These are phyloP conservation scores for Zoysia matrella DNA, from an alignment of 202 grass and related monocot species.

Conservation along the genomic window DNA sequence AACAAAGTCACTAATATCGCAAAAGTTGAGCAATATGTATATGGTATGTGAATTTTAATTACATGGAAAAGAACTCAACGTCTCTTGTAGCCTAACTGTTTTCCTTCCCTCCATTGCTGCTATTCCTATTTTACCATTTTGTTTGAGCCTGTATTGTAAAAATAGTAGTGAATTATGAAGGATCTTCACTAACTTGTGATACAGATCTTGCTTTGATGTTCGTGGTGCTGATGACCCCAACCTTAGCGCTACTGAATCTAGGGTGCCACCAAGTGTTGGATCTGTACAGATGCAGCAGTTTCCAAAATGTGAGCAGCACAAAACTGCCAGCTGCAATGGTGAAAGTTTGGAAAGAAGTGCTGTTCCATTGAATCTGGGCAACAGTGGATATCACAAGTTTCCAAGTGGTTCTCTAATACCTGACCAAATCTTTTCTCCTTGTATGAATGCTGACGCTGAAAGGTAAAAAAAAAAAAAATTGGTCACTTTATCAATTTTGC, in stretches of 20 bases:
- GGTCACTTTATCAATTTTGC: not conserved
- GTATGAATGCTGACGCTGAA: conserved; percentile 56
- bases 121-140: conserved; percentile 28
- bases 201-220: conserved; percentile 57
- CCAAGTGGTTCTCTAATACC: conserved; percentile 85
- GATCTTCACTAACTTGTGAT: conserved; percentile 38
- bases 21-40: not conserved
- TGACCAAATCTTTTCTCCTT: conserved; percentile 83
- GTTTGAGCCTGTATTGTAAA: conserved; percentile 15
- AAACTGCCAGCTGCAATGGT: conserved; percentile 51
- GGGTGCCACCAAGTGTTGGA: conserved; percentile 43
- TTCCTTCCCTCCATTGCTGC: conserved; percentile 4
- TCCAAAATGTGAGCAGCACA: conserved; percentile 39
- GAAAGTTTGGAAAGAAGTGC: conserved; percentile 79
- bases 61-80: not conserved
- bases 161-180: conserved; percentile 37
- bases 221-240: conserved; percentile 44
- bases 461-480: conserved; percentile 46
- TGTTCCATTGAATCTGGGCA: conserved; percentile 59
- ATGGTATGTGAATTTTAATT: conserved; percentile 10
- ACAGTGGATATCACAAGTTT: conserved; percentile 55
- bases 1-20: not conserved
- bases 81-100: not conserved
- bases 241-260: conserved; percentile 44
- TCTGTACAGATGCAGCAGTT: conserved; percentile 45